Percentiles rank a stretch among this genome's conserved stretches.
Evolutionary conservation across 1,139 yeast species (phyloP).

Genomic region (Kodamaea sp.): DNA sequence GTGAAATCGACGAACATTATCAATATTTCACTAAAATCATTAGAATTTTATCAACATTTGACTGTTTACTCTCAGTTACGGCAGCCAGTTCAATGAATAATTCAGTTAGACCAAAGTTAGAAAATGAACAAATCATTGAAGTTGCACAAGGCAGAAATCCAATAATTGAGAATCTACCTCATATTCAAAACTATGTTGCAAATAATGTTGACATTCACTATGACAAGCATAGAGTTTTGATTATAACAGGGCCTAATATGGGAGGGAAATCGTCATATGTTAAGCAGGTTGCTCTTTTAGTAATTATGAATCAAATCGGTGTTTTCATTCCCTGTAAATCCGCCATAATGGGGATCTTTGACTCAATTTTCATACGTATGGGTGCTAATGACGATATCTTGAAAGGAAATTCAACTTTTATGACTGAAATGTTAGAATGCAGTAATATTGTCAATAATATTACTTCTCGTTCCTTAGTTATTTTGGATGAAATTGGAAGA

Average conservation of each 20-base stretch:
- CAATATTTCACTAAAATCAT: constrained; percentile 49
- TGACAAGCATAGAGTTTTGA: constrained; percentile 43
- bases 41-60: constrained; percentile 55
- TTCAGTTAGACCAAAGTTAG: constrained; percentile 52
- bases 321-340: constrained; percentile 39
- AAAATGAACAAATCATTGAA: constrained; percentile 48
- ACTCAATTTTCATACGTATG: constrained; percentile 56
- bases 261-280: constrained; percentile 75
- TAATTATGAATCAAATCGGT: constrained; percentile 52
- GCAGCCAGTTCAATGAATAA: constrained; percentile 50
- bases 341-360: constrained; percentile 57
- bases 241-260: constrained; percentile 76
- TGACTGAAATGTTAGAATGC: constrained; percentile 71
- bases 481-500: constrained; percentile 66
- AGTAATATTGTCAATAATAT: constrained; percentile 46
- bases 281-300: constrained; percentile 56
- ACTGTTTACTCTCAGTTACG: constrained; percentile 71
- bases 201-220: constrained; percentile 57
- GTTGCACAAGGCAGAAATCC: constrained; percentile 73
- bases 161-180: constrained; percentile 56
- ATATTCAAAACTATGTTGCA: constrained; percentile 52
- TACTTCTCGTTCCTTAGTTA: constrained; percentile 51
- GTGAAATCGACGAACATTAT: constrained; percentile 44
- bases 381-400: constrained; percentile 73
- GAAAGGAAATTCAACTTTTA: constrained; percentile 69